Percentiles rank a stretch among this genome's conserved stretches.
Conservation (phyloP, 2,329 filamentous ascomycete genomes). For the Calonectria montana region DNA sequence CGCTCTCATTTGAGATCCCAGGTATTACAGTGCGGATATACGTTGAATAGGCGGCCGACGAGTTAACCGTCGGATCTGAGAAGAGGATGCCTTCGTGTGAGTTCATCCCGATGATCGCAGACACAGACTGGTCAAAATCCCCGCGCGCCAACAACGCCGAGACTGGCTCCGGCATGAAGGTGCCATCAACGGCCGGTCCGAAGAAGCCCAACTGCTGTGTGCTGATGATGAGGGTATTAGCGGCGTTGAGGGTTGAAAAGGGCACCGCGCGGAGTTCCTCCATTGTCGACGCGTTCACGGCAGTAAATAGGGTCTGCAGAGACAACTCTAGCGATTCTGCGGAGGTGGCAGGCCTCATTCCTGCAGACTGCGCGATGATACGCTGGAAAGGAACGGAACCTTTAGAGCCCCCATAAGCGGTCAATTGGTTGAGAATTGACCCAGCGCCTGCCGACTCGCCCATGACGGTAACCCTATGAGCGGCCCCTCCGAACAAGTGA, state of each 20-base stretch:
- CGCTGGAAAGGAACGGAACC: neutral
- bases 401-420: neutral
- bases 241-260: neutral
- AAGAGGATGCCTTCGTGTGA: neutral
- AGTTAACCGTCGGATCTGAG: no score
- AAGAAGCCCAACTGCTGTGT: neutral
- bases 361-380: neutral
- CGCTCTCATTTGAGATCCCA: no score
- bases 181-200: neutral
- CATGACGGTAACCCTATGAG: constrained; percentile 55
- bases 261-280: neutral
- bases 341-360: neutral
- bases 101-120: neutral
- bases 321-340: neutral
- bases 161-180: neutral
- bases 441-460: constrained; percentile 59
- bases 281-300: neutral
- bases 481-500: constrained; percentile 56
- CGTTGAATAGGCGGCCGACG: no score
- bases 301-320: neutral
- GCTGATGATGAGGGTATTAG: neutral
- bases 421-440: constrained; percentile 50
- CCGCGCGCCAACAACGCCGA: neutral
- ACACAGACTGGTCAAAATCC: neutral
- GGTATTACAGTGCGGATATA: no score